A percentile compares a stretch with the other conserved stretches of the same genome.
phyloP scores from a whole-genome alignment of 257 asterid species.

The Jacaranda copaia region DNA sequence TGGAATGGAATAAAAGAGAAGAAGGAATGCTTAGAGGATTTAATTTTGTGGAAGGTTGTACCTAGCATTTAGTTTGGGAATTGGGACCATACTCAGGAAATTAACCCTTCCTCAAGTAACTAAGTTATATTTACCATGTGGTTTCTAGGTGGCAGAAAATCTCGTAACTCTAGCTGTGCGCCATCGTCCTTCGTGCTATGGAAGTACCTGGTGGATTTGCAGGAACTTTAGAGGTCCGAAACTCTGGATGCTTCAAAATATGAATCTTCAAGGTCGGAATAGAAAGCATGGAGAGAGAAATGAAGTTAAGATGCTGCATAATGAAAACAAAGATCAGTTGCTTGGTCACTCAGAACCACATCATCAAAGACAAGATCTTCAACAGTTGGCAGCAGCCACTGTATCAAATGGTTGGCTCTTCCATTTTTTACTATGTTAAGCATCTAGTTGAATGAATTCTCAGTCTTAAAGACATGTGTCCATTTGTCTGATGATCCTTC shows the following conservation, averaged over 20 bases:
- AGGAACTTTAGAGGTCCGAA: slow-evolving; percentile 32
- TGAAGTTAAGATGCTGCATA: slow-evolving; percentile 23
- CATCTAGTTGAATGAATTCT: neutral
- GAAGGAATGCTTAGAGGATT: neutral
- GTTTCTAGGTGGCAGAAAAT: slow-evolving; percentile 33
- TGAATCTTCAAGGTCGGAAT: neutral
- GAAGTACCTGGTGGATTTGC: slow-evolving; percentile 36
- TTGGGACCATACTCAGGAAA: neutral
- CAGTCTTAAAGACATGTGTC: neutral
- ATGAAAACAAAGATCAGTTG: slow-evolving; percentile 23
- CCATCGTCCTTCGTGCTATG: slow-evolving; percentile 20
- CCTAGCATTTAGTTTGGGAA: neutral
- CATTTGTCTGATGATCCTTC: neutral
- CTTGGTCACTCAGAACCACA: slow-evolving; percentile 25
- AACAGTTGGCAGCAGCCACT: neutral
- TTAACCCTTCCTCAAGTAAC: neutral
- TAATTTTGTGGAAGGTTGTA: neutral
- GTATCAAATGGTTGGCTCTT: slow-evolving; percentile 22
- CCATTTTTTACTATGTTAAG: neutral
- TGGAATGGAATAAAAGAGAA: neutral
- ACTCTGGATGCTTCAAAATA: slow-evolving; percentile 34
- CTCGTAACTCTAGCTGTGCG: slow-evolving; percentile 5
- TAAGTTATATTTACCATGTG: neutral
- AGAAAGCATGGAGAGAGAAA: slow-evolving; percentile 14
- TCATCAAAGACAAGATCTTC: slow-evolving; percentile 4